phyloP scores from a whole-genome alignment of 768 basidiomycete species.

The Suillus luteus region DNA sequence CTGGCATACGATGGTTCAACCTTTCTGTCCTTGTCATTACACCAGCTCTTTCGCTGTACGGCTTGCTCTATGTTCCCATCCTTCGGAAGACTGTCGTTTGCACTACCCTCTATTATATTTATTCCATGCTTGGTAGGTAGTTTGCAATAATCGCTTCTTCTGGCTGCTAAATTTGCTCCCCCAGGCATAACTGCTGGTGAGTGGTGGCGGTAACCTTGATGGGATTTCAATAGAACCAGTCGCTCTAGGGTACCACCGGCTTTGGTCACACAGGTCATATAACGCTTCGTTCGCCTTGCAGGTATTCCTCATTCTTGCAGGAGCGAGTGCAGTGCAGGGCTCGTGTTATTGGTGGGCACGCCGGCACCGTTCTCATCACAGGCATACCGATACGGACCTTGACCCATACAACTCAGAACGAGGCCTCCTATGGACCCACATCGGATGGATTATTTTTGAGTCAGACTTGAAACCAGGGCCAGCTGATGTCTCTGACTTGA shows the following conservation, averaged over 20 bases:
- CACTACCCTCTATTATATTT: conserved; percentile 74
- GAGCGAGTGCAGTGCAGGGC: conserved; percentile 83
- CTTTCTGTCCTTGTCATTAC: conserved; percentile 68
- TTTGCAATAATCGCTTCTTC: conserved; percentile 13
- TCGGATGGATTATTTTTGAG: conserved; percentile 86
- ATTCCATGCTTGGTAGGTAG: conserved; percentile 78
- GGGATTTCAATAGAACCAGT: conserved; percentile 12
- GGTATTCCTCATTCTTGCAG: conserved; percentile 68
- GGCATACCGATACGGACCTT: conserved; percentile 83
- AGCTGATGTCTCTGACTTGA: conserved; percentile 72
- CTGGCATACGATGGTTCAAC: conserved; percentile 76
- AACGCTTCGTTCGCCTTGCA: conserved; percentile 72
- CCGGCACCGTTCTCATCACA: conserved; percentile 81
- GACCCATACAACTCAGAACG: conserved; percentile 84
- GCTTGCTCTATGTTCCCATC: conserved; percentile 50
- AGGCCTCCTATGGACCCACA: conserved; percentile 77
- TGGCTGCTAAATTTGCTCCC: conserved; percentile 16
- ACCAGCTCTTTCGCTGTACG: conserved; percentile 71
- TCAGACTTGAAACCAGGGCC: conserved; percentile 70
- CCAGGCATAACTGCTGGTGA: conserved; percentile 54
- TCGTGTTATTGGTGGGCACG: conserved; percentile 89
- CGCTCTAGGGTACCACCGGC: conserved; percentile 69
- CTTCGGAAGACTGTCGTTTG: conserved; percentile 59
- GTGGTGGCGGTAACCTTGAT: not conserved
- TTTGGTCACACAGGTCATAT: conserved; percentile 87